Percentiles rank a stretch among this genome's conserved stretches.
These are phyloP conservation scores for Avena atlantica DNA, from an alignment of 176 grass and related monocot genomes.

Conservation along the genomic window DNA sequence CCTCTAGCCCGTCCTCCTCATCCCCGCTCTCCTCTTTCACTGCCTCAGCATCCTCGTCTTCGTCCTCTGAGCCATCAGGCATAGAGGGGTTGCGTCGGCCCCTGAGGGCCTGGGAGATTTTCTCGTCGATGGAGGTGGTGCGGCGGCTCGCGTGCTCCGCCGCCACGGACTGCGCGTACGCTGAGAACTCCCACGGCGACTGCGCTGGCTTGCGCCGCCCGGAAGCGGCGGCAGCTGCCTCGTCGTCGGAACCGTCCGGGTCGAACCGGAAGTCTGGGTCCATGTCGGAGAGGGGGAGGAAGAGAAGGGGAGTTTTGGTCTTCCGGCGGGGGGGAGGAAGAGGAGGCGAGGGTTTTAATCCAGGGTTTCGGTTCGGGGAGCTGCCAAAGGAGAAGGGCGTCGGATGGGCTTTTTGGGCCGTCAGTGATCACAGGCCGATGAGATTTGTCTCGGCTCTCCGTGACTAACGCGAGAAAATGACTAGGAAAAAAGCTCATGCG, in stretches of 20 bases:
- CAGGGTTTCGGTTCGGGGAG: background rate
- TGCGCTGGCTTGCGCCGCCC: constrained; percentile 37
- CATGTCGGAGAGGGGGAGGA: constrained; percentile 37
- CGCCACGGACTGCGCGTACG: constrained; percentile 71
- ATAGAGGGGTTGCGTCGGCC: constrained; percentile 45
- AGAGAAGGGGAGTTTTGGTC: background rate
- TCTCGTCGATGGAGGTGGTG: constrained; percentile 79
- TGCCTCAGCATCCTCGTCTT: constrained; percentile 29
- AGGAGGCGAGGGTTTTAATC: constrained; percentile 42
- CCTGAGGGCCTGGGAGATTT: constrained; percentile 63
- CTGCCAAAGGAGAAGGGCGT: background rate
- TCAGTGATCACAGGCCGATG: too few relatives aligned
- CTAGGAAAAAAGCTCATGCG: too few relatives aligned
- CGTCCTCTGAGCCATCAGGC: constrained; percentile 34
- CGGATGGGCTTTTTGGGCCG: background rate
- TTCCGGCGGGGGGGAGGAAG: background rate
- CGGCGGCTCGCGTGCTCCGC: constrained; percentile 63
- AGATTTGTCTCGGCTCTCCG: too few relatives aligned
- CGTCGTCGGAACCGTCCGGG: constrained; percentile 60
- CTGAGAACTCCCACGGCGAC: constrained; percentile 87
- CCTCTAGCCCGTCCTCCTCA: constrained; percentile 57
- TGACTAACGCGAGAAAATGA: too few relatives aligned
- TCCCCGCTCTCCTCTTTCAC: constrained; percentile 51
- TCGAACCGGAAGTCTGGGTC: constrained; percentile 81
- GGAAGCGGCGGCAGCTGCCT: background rate